These are phyloP conservation scores for Glycine latifolia DNA, from an alignment of 306 rosid genomes.

Conservation along the genomic window DNA sequence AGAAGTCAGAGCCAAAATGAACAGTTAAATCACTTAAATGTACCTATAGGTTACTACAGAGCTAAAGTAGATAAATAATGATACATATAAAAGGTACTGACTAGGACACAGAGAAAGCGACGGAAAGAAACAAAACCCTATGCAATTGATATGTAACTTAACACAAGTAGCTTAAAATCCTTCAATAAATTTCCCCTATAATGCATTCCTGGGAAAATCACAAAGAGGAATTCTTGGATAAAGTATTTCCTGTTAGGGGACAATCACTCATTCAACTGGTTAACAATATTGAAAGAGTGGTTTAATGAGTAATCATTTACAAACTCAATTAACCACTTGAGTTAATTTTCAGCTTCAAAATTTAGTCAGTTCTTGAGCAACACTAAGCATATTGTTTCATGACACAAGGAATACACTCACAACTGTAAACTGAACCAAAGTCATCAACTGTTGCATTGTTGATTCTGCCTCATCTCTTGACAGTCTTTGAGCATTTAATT, in stretches of 20 bases:
- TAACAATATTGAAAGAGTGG: constrained; percentile 15
- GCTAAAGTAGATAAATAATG: constrained; percentile 6
- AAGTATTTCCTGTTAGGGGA: constrained; percentile 16
- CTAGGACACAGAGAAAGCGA: neutral
- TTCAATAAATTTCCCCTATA: constrained; percentile 22
- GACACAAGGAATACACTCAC: constrained; percentile 57
- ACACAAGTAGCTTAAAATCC: constrained; percentile 13
- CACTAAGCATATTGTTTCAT: constrained; percentile 7
- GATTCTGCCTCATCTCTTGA: constrained; percentile 62
- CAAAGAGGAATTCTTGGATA: neutral
- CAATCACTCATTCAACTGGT: constrained; percentile 8
- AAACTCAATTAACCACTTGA: constrained; percentile 21
- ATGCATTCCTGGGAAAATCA: constrained; percentile 23
- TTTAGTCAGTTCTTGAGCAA: constrained; percentile 27
- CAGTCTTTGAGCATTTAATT: constrained; percentile 55
- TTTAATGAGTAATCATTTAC: constrained; percentile 25
- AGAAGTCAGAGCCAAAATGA: constrained; percentile 7
- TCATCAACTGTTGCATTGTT: constrained; percentile 67
- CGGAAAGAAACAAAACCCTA: neutral
- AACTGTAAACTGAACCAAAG: constrained; percentile 68
- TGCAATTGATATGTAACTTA: constrained; percentile 15
- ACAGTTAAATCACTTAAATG: neutral
- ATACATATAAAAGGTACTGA: constrained; percentile 12
- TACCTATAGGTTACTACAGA: neutral
- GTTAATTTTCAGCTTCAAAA: constrained; percentile 24